Evolutionary conservation across 1,139 yeast species (phyloP).

Genomic region (Blastobotrys arbuscula): DNA sequence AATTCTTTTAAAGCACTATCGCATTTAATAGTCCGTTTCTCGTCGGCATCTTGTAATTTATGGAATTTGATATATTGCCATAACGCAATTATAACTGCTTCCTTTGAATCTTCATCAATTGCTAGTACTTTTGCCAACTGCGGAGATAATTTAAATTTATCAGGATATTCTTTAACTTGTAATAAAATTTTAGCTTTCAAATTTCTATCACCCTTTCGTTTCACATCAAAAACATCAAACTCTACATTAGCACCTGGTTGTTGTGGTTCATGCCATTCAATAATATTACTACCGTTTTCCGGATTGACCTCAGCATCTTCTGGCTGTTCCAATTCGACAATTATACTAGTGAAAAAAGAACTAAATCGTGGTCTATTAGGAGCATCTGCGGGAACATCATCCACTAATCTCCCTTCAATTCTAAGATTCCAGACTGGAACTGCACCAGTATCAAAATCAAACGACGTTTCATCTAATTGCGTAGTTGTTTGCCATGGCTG

Average conservation of each 20-base stretch:
- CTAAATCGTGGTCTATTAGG: slow-evolving; percentile 59
- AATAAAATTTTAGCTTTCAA: slow-evolving; percentile 67
- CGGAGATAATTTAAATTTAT: slow-evolving; percentile 57
- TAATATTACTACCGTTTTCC: slow-evolving; percentile 34
- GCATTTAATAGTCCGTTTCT: slow-evolving; percentile 54
- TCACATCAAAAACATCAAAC: slow-evolving; percentile 86
- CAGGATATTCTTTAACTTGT: slow-evolving; percentile 69
- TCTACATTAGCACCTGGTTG: slow-evolving; percentile 35
- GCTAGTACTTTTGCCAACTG: slow-evolving; percentile 70
- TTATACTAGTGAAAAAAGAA: slow-evolving; percentile 73
- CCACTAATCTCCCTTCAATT: slow-evolving; percentile 75
- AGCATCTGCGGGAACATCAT: slow-evolving; percentile 30
- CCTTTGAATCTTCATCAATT: slow-evolving; percentile 71
- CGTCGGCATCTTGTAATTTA: slow-evolving; percentile 54
- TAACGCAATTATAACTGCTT: slow-evolving; percentile 74
- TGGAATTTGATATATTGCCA: slow-evolving; percentile 87
- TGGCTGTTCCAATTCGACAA: slow-evolving; percentile 59
- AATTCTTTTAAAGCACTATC: slow-evolving; percentile 61
- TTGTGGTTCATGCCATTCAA: slow-evolving; percentile 63
- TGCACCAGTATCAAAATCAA: slow-evolving; percentile 31
- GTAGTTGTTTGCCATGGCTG: slow-evolving; percentile 78
- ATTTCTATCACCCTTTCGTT: slow-evolving; percentile 67
- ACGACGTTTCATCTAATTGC: slow-evolving; percentile 36
- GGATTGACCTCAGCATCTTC: slow-evolving; percentile 35
- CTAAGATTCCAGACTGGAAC: slow-evolving; percentile 75